Percentiles rank a stretch among this genome's conserved stretches.
Conservation (phyloP, 2,329 filamentous ascomycete genomes). For the Dactylellina drechsleri region DNA sequence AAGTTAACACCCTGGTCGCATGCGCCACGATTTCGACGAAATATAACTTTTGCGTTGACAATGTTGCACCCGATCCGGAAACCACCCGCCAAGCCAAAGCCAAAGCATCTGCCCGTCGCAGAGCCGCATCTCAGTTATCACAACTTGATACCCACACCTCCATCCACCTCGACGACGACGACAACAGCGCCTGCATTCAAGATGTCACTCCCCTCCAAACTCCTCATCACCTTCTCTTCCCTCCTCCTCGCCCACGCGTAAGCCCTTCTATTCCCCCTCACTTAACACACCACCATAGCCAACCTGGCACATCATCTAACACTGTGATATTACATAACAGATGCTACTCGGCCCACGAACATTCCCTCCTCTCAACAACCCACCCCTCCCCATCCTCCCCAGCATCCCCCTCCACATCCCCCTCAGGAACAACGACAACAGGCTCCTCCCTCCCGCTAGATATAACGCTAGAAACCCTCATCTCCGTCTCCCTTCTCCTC, state of each 20-base stretch:
- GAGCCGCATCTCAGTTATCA: constrained; percentile 11
- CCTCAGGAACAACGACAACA: constrained; percentile 55
- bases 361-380: constrained; percentile 69
- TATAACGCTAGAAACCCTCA: constrained; percentile 85
- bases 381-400: constrained; percentile 64
- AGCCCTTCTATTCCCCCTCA: constrained; percentile 61
- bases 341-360: constrained; percentile 95
- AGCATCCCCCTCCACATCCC: constrained; percentile 61
- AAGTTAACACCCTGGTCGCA: not conserved
- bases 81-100: constrained; percentile 17
- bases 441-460: constrained; percentile 76
- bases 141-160: not conserved
- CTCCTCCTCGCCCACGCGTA: constrained; percentile 88
- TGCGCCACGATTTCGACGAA: not conserved
- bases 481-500: constrained; percentile 82
- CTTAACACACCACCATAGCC: constrained; percentile 38
- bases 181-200: not conserved
- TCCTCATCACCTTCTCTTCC: constrained; percentile 77
- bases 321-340: constrained; percentile 65
- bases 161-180: not conserved
- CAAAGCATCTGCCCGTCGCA: not conserved
- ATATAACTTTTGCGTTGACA: constrained; percentile 27
- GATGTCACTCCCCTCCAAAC: constrained; percentile 44
- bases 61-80: constrained; percentile 23
- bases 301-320: not conserved